Evolutionary conservation across 306 rosid species (phyloP).

Genomic region (Inga laurina): DNA sequence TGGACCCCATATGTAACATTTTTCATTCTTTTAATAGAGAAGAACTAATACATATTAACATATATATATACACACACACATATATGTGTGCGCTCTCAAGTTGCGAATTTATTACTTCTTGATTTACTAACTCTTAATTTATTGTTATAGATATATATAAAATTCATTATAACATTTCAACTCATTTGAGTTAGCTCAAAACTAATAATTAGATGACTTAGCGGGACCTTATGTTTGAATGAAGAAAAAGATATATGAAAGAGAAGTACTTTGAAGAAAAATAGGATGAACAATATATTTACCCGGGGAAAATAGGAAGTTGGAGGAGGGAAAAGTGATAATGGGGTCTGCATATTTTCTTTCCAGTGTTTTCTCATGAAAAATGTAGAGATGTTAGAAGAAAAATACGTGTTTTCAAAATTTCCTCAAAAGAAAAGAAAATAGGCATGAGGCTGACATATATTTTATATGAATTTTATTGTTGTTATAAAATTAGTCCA

Average conservation of each 20-base stretch:
- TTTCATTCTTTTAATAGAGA: constrained; percentile 36
- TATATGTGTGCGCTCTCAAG: constrained; percentile 17
- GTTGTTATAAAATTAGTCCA: no score
- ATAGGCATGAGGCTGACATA: no score
- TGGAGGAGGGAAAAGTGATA: no score
- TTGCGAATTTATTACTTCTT: constrained; percentile 24
- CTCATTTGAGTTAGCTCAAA: constrained; percentile 17
- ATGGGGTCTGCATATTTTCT: no score
- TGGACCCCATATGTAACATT: constrained; percentile 78
- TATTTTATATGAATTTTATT: no score
- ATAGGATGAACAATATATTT: neutral
- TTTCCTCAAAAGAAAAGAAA: no score
- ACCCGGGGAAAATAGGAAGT: no score
- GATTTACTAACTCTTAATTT: constrained; percentile 31
- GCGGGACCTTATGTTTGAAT: neutral
- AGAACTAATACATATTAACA: constrained; percentile 34
- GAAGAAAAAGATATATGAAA: neutral
- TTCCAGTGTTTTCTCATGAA: neutral
- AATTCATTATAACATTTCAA: constrained; percentile 25
- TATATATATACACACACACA: constrained; percentile 22
- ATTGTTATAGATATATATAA: constrained; percentile 32
- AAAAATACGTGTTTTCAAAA: no score
- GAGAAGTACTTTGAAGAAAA: neutral
- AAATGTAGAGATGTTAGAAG: no score
- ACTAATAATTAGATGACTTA: neutral